Percentiles rank a stretch among this genome's conserved stretches.
Conservation (phyloP, 495 filamentous ascomycete species). For the Trichoderma reesei region DNA sequence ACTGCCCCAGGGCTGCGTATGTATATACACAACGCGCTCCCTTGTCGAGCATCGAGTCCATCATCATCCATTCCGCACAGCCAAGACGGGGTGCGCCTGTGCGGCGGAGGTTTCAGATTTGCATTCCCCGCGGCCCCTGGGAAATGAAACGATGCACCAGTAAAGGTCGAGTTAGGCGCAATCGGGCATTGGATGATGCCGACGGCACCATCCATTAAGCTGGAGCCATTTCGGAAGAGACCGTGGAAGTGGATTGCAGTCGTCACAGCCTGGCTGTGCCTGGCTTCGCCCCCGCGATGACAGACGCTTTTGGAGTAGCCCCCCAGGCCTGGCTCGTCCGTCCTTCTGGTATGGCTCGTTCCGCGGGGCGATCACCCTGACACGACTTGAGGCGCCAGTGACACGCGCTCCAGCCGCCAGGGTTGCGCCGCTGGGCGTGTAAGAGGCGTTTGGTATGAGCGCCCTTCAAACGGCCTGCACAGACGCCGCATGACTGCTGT, state of each 20-base stretch:
- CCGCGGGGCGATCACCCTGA: background rate
- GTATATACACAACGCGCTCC: background rate
- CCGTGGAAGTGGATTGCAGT: no score
- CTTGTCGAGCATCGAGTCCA: no score
- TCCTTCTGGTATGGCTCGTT: background rate
- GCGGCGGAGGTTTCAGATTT: constrained; percentile 6
- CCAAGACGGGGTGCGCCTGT: background rate
- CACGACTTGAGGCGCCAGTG: background rate
- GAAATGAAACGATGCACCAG: background rate
- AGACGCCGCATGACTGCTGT: background rate
- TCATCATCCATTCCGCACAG: background rate
- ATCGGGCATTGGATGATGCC: no score
- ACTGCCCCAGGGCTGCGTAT: background rate
- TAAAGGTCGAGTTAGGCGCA: no score
- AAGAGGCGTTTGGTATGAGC: no score
- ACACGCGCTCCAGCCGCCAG: background rate
- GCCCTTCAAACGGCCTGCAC: background rate
- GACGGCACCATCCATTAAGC: no score
- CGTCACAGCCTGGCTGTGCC: background rate
- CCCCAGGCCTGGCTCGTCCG: background rate
- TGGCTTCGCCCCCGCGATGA: background rate
- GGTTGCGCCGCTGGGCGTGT: no score
- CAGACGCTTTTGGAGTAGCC: background rate
- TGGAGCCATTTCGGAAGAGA: no score
- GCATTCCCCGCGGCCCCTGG: background rate